Conservation (phyloP, 176 grass and related monocot species). For the Secale cereale region DNA sequence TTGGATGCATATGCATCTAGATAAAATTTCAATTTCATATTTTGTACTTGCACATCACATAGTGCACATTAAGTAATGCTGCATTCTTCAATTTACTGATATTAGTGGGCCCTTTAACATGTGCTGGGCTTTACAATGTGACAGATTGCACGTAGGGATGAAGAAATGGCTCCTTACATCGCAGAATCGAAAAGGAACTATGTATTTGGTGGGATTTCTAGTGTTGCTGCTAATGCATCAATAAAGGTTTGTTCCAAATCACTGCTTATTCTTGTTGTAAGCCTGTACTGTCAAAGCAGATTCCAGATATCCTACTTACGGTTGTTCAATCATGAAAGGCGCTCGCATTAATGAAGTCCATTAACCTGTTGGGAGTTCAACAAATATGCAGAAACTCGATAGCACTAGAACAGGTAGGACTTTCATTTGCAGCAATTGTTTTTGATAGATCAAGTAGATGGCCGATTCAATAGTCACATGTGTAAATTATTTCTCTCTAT, state of each 20-base stretch:
- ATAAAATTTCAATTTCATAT: slow-evolving; percentile 7
- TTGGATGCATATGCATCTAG: not conserved
- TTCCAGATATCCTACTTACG: slow-evolving; percentile 33
- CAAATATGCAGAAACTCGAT: slow-evolving; percentile 98
- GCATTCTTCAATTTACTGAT: not conserved
- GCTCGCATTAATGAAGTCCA: slow-evolving; percentile 88
- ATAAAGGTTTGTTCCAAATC: slow-evolving; percentile 68
- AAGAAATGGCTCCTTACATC: slow-evolving; percentile 92
- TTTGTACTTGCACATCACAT: not conserved
- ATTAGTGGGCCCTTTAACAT: not conserved
- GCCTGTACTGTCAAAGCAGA: not conserved
- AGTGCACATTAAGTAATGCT: not conserved
- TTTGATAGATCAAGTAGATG: not conserved
- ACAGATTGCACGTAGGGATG: slow-evolving; percentile 85
- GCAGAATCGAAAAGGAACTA: slow-evolving; percentile 86
- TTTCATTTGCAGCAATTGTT: not conserved
- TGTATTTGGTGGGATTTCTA: slow-evolving; percentile 94
- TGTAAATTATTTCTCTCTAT: slow-evolving; percentile 20
- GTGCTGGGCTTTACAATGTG: slow-evolving; percentile 13
- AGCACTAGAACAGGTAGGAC: slow-evolving; percentile 83
- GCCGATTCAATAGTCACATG: not conserved
- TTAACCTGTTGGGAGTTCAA: slow-evolving; percentile 94
- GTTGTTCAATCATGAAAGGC: slow-evolving; percentile 42
- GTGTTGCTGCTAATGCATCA: slow-evolving; percentile 85
- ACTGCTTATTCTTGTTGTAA: slow-evolving; percentile 6